Evolutionary conservation across 352 stramenopile genomes (phyloP).

Genomic region (Aphanomyces invadans): DNA sequence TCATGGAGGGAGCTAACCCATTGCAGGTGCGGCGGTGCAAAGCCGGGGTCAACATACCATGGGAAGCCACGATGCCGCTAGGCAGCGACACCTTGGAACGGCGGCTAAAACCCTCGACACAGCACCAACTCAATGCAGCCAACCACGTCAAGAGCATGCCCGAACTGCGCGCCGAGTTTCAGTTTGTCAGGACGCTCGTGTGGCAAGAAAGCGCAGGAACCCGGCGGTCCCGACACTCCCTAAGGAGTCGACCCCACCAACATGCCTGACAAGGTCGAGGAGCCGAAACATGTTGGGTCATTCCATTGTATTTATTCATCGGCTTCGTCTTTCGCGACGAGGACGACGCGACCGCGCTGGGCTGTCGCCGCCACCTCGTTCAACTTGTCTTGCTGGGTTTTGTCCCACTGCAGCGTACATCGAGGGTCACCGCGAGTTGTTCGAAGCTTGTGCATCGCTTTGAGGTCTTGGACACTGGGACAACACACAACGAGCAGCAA

Average conservation of each 20-base stretch:
- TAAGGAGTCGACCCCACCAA: background rate
- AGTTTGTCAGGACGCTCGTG: background rate
- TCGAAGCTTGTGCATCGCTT: constrained; percentile 66
- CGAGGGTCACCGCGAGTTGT: constrained; percentile 65
- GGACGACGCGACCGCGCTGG: constrained; percentile 58
- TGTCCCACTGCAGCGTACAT: constrained; percentile 72
- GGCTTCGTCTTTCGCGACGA: constrained; percentile 42
- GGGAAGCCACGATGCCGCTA: constrained; percentile 57
- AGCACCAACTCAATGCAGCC: constrained; percentile 14
- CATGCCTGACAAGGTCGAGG: background rate
- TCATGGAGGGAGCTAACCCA: constrained; percentile 30
- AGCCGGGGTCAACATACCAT: constrained; percentile 42
- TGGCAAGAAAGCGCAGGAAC: constrained; percentile 16
- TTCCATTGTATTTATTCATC: too few relatives aligned
- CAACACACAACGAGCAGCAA: constrained; percentile 52
- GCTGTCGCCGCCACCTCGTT: constrained; percentile 37
- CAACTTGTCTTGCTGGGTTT: constrained; percentile 51
- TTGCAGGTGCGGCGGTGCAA: constrained; percentile 31
- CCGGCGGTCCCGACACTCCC: constrained; percentile 11
- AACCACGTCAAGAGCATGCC: constrained; percentile 14
- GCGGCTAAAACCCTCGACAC: constrained; percentile 9
- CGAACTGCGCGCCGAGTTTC: constrained; percentile 16
- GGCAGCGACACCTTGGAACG: background rate
- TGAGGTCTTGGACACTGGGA: constrained; percentile 45
- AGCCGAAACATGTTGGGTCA: background rate